Evolutionary conservation across 2,329 filamentous ascomycete genomes (phyloP), one percentile per base, ranked within the genome.

Genomic region (Elsinoe perseae): DNA sequence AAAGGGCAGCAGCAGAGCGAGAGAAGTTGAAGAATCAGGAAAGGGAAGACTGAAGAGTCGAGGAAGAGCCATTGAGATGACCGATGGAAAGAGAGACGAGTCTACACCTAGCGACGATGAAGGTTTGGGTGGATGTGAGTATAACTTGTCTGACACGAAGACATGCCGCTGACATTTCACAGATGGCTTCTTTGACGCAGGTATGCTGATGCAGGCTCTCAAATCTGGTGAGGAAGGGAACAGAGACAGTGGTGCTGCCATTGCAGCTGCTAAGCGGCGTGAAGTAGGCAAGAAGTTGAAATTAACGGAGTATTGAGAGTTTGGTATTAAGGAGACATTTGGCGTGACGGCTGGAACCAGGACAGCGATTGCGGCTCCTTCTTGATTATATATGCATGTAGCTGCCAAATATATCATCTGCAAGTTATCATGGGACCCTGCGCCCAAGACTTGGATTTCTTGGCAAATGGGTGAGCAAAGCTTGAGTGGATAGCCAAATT

Each of bases 101-200:
- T 79, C 8, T 27, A 27, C 52, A 4, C 52, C 84, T 30, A 90
- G 88, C 63, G 90, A 95, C 65, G 87, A 91, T 71, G 91, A 95
- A 66, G 89, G 89, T 62, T 79, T 96, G 67, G 91, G 91, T 62
- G 91, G 92, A 71, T 96, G 91, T 95, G 82, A 85, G 88, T 84
- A 61, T 65, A 54, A 64, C 56, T n/a, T 20, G 36, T 57, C 58
- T 59, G 28, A 48, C 54, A 8, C 16, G 28, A 20, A 10, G 16
- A 38, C 20, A 36, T 34, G 32, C 32, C 23, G 50, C 59, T 62
- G 54, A 61, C 55, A 9, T 30, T 2, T 18, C 56, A n/a, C 67
- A 95, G 91, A 96, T 76, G 92, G 92, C 28, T 96, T 97, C 77
- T 97, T 97, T 73, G 92, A 97, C 69, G 90, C 92, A 0, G 92